Evolutionary conservation across 2,329 filamentous ascomycete genomes (phyloP), one percentile per base, ranked within the genome.

Genomic region (Pseudogymnoascus sp.): DNA sequence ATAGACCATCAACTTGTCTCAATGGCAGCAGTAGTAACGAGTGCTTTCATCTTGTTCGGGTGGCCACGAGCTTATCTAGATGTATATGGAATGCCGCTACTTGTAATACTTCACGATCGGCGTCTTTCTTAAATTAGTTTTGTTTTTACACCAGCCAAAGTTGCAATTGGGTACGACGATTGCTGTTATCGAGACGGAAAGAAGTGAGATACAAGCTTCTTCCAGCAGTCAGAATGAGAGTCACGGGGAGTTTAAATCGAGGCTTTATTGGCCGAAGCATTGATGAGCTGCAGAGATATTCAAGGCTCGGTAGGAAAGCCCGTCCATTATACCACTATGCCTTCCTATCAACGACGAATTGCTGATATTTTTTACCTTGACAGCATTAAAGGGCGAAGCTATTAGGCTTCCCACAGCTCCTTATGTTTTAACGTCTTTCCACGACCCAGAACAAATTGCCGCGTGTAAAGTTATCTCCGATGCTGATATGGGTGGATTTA

Each of bases 391-490:
- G 60, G 79, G 89, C 68, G 88, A 92, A 75, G 87, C 82, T 59
- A 79, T 91, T 69, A 85, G 84, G 67, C 81, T 81, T 27, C 84
- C 89, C 25, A 80, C 79, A 1, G 83, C 82, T 25, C 86, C 89
- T 1, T 84, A 83, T 63, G 78, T 81, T 5, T 80, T 94, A 35
- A 82, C 87, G 70, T 77, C 79, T 67, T 93, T 93, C 76, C 77
- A 81, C 68, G 68, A 71, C 15, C 71, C 77, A 42, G 76, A 78
- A 21, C 77, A 78, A 3, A 69, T 84, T 38, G 67, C 74, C 36
- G 76, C 78, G 65, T 84, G 81, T 74, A 94, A 96, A 74, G 79
- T 89, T 67, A 94, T 97, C 86, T 90, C 87, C 67, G 93, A 99
- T 74, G 80, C 81, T 63, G 88, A 93, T 70, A 91, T 96, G 25